Conservation (phyloP, 2,329 filamentous ascomycete species). For the Aspergillus sojae region DNA sequence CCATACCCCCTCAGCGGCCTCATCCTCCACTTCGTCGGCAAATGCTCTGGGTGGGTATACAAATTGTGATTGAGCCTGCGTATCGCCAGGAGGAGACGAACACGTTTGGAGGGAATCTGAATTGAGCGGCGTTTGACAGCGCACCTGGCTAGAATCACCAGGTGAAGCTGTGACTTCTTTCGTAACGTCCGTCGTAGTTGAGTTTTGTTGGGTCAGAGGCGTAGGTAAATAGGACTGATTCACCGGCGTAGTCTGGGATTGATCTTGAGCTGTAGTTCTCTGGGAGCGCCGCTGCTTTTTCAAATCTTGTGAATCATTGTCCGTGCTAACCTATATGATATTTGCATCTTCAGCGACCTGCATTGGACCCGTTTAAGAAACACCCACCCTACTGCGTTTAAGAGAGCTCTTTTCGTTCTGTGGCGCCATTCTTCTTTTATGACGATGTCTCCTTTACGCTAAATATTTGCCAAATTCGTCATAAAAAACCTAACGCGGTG, state of each 20-base stretch:
- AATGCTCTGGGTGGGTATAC: slow-evolving; percentile 71
- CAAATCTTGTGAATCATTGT: slow-evolving; percentile 62
- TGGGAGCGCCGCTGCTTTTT: slow-evolving; percentile 86
- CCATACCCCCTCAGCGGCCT: slow-evolving; percentile 86
- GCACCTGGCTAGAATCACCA: slow-evolving; percentile 59
- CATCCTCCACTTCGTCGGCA: slow-evolving; percentile 81
- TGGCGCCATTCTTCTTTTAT: slow-evolving; percentile 43
- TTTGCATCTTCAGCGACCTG: slow-evolving; percentile 28
- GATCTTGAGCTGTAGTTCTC: slow-evolving; percentile 65
- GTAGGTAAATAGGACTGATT: slow-evolving; percentile 75
- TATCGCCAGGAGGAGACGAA: slow-evolving; percentile 72
- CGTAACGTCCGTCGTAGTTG: slow-evolving; percentile 60
- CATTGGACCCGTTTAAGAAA: slow-evolving; percentile 21
- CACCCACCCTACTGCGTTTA: slow-evolving; percentile 73
- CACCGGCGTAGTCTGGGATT: slow-evolving; percentile 60
- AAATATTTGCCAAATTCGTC: neutral
- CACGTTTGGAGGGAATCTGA: slow-evolving; percentile 43
- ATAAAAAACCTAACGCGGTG: neutral
- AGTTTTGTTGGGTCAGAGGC: slow-evolving; percentile 72
- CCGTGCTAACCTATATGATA: slow-evolving; percentile 63
- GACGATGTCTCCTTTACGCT: neutral
- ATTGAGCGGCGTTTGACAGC: slow-evolving; percentile 47
- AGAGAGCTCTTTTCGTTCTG: slow-evolving; percentile 76
- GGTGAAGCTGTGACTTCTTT: slow-evolving; percentile 74
- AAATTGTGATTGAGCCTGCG: slow-evolving; percentile 80